Evolutionary conservation across 2,329 filamentous ascomycete species (phyloP).

Genomic region (Didymella arachidicola): DNA sequence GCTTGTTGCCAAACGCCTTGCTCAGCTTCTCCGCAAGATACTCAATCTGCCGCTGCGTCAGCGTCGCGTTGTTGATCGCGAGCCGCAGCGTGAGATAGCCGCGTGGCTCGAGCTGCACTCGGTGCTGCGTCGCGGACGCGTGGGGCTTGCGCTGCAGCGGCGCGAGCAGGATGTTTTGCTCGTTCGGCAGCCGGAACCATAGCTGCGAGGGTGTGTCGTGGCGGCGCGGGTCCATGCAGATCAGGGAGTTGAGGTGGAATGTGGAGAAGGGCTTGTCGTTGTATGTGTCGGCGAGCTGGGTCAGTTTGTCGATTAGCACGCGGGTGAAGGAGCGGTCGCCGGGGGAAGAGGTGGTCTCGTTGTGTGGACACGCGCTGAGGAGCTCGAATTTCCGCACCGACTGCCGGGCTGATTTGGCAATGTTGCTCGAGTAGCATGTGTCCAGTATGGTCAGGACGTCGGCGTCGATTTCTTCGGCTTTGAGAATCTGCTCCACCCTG

Average conservation of each 20-base stretch:
- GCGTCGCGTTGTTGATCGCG: constrained; percentile 33
- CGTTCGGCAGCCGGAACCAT: constrained; percentile 38
- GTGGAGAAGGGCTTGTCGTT: constrained; percentile 41
- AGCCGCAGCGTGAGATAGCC: constrained; percentile 46
- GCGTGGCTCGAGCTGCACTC: constrained; percentile 20
- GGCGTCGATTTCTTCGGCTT: constrained; percentile 38
- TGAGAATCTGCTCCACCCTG: constrained; percentile 41
- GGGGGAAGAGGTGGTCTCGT: constrained; percentile 40
- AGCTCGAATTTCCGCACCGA: constrained; percentile 44
- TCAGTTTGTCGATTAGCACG: constrained; percentile 44
- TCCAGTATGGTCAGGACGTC: constrained; percentile 52
- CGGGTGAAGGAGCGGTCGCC: constrained; percentile 46
- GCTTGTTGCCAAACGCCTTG: constrained; percentile 40
- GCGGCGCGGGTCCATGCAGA: constrained; percentile 38
- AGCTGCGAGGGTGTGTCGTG: constrained; percentile 38
- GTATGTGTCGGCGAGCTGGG: constrained; percentile 31
- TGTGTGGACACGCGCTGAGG: constrained; percentile 40
- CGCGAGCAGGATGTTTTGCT: constrained; percentile 43
- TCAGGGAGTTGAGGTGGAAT: constrained; percentile 38
- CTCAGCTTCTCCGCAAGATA: constrained; percentile 37
- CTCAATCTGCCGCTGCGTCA: constrained; percentile 44
- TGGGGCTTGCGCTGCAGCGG: constrained; percentile 24
- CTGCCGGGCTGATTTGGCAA: constrained; percentile 38
- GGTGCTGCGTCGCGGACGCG: too few species aligned
- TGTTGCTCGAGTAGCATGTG: constrained; percentile 50